Base-by-base conservation (phyloP, 768 basidiomycete species). In the Suillus discolor region DNA sequence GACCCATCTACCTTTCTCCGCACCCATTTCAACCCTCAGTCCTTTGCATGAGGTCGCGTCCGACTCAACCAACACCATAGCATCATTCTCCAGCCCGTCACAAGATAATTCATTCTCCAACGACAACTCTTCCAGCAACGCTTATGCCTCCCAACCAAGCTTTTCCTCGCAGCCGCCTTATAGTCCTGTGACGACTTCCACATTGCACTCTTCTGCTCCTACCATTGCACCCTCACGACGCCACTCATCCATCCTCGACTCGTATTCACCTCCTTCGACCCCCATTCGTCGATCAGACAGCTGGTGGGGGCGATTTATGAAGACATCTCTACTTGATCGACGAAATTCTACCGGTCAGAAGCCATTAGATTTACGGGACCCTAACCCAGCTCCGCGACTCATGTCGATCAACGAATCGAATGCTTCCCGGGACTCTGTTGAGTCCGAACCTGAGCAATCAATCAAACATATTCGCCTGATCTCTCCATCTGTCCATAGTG, bases 301-400 rank as follows among this genome's bases (percentile, higher is more conserved):
- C 13, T 93, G 93, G 91, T 96, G 93, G 89, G 77, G 82, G 11
- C 87, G 90, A 3, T 88, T 96, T 71, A 81, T 90, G 16, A 85
- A 85, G 63, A 84, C 87, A 20, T 84, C 86, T 41, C 79, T 92
- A 60, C 81, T 90, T 34, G 90, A 91, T 68, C 83, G 87, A 47
- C 80, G 82, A 31, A 66, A 77, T 13, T 87, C 82, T 69, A 77
- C 77, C 63, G 72, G 77, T 64, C 72, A 66, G 70, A 75, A 61
- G 65, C 69, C 55, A 54, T 73, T 81, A 16, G 89, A 92, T 25
- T 85, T 95, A 71, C 85, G 91, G 25, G 94, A 96, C 76, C 94
- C 94, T 1, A 88, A 89, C 61, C 91, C 93, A 1, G 86, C 86
- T 4, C 93, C 93, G 0, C 81, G 81, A 15, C 81, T 94, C 6